Conservation (phyloP, 176 grass and related monocot genomes). For the Coix lacrymajobi region DNA sequence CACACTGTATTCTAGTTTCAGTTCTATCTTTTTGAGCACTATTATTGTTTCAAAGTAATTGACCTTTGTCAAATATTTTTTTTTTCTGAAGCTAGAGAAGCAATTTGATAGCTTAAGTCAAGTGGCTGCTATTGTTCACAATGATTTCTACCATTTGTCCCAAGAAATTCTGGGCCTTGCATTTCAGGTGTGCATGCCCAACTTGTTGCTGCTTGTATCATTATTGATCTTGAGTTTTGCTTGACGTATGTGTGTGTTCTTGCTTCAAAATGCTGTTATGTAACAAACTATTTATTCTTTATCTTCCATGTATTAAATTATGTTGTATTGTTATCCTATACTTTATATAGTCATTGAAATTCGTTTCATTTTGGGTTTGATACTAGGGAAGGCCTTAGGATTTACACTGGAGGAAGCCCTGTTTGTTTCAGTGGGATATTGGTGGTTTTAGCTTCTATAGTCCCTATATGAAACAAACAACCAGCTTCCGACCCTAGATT, state of each 20-base stretch:
- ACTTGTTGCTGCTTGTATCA: neutral
- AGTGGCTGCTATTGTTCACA: slow-evolving; percentile 79
- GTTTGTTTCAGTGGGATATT: neutral
- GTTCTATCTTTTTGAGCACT: slow-evolving; percentile 11
- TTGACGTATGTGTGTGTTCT: slow-evolving; percentile 23
- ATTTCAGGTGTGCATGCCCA: slow-evolving; percentile 67
- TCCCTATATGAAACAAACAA: neutral
- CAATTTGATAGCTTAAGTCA: slow-evolving; percentile 66
- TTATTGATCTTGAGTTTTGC: slow-evolving; percentile 12
- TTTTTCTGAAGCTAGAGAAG: slow-evolving; percentile 72
- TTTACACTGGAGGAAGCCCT: neutral
- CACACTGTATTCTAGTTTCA: neutral
- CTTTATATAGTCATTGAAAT: neutral
- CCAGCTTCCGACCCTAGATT: neutral
- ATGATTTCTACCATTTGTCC: slow-evolving; percentile 78
- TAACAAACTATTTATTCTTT: neutral
- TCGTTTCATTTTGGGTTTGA: neutral
- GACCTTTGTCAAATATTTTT: slow-evolving; percentile 11
- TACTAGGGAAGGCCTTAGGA: neutral
- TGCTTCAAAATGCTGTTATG: neutral
- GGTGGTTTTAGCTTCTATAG: neutral
- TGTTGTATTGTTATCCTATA: neutral
- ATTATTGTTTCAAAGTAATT: slow-evolving; percentile 18
- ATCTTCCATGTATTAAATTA: neutral
- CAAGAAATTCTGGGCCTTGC: slow-evolving; percentile 95